These are phyloP conservation scores for Trifolium dubium DNA, from an alignment of 306 rosid species.

Conservation along the genomic window DNA sequence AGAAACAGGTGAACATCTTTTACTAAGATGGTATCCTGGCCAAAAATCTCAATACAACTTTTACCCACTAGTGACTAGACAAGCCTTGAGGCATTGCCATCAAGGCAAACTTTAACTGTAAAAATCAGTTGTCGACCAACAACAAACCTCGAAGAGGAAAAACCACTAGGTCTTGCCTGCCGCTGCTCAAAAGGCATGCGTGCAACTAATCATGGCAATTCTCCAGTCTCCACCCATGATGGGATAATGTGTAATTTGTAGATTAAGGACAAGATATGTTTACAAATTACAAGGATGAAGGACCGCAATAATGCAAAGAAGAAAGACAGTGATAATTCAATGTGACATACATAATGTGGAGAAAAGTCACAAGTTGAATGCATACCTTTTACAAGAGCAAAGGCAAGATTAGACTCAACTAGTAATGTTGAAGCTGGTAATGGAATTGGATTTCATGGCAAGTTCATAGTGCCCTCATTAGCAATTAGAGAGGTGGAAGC, in stretches of 20 bases:
- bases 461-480: neutral
- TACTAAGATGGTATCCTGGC: neutral
- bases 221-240: neutral
- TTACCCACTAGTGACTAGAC: neutral
- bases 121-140: neutral
- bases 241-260: neutral
- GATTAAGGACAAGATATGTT: neutral
- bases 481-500: neutral
- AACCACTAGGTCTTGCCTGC: neutral
- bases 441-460: neutral
- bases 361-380: neutral
- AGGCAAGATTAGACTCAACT: neutral
- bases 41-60: conserved; percentile 1
- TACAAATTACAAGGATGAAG: neutral
- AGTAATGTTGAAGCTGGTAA: neutral
- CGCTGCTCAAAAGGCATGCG: neutral
- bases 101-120: neutral
- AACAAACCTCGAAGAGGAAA: neutral
- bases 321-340: neutral
- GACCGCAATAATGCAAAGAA: neutral
- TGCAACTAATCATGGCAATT: neutral
- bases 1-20: neutral
- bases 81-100: neutral
- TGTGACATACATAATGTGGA: neutral
- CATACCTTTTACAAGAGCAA: neutral